Evolutionary conservation across 495 filamentous ascomycete genomes (phyloP).

Genomic region (Tuber melanosporum): DNA sequence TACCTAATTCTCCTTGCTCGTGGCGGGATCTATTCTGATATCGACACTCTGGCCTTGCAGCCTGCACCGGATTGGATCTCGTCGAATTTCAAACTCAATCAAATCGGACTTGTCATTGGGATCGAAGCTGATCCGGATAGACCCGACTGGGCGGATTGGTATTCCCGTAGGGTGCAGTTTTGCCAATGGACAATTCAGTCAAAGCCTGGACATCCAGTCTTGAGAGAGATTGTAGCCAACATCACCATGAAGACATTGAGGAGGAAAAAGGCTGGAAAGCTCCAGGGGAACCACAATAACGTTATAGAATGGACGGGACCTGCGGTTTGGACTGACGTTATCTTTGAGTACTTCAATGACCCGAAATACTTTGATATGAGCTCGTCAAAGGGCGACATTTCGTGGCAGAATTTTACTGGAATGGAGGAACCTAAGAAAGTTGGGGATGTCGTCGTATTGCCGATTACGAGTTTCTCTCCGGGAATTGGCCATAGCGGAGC

Average conservation of each 20-base stretch:
- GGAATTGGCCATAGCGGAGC: conserved; percentile 91
- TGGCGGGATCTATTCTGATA: conserved; percentile 94
- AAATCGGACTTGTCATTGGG: conserved; percentile 78
- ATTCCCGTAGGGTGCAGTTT: conserved; percentile 90
- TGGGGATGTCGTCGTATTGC: conserved; percentile 86
- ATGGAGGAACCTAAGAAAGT: conserved; percentile 77
- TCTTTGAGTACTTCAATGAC: conserved; percentile 93
- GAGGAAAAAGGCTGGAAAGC: conserved; percentile 62
- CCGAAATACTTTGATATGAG: conserved; percentile 78
- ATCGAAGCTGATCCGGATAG: conserved; percentile 96
- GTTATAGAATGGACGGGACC: conserved; percentile 97
- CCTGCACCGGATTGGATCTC: conserved; percentile 86
- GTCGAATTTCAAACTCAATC: conserved; percentile 61
- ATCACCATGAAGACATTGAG: conserved; percentile 76
- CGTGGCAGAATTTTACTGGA: conserved; percentile 81
- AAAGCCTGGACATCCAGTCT: conserved; percentile 88
- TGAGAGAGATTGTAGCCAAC: conserved; percentile 77
- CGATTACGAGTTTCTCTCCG: conserved; percentile 95
- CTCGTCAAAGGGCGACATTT: conserved; percentile 63
- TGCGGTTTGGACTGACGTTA: conserved; percentile 85
- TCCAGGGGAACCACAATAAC: conserved; percentile 63
- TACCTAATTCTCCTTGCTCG: conserved; percentile 90
- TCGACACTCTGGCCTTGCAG: conserved; percentile 80
- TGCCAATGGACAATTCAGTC: conserved; percentile 98
- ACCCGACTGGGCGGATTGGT: conserved; percentile 90